These are phyloP conservation scores for Stagonosporopsis chrysanthemi DNA, from an alignment of 2,329 filamentous ascomycete genomes.

Conservation along the genomic window DNA sequence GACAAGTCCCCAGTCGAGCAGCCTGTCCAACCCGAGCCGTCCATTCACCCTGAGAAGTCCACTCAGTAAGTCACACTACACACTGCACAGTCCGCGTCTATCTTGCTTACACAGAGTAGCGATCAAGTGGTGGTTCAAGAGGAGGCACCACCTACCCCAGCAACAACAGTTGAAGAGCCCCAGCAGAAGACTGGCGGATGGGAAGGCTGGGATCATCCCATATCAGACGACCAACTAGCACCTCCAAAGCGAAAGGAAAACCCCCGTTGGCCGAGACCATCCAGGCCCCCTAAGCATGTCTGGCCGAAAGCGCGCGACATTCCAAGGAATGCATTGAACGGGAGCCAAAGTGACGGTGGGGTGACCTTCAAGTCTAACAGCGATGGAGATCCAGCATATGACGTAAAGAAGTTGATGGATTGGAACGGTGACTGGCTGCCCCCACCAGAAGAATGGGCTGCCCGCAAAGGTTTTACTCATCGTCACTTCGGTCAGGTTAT, in stretches of 20 bases:
- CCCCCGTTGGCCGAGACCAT: conserved; percentile 21
- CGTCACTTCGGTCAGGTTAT: conserved; percentile 46
- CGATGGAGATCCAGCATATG: conserved; percentile 43
- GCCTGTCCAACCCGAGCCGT: neutral
- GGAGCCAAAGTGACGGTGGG: conserved; percentile 35
- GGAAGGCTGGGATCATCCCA: conserved; percentile 21
- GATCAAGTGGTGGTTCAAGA: neutral
- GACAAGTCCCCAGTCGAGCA: conserved; percentile 12
- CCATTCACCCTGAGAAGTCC: too few relatives aligned
- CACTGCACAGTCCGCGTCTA: too few relatives aligned
- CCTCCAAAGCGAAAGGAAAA: conserved; percentile 21
- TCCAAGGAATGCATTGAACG: conserved; percentile 23
- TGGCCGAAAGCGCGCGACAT: conserved; percentile 45
- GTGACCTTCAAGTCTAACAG: conserved; percentile 35
- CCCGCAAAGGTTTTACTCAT: conserved; percentile 39
- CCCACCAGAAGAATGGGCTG: conserved; percentile 57
- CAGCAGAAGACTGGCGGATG: neutral
- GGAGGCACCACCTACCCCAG: conserved; percentile 6
- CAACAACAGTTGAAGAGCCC: conserved; percentile 5
- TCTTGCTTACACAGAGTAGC: conserved; percentile 5
- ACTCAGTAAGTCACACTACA: neutral
- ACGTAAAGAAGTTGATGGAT: conserved; percentile 50
- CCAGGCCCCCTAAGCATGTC: conserved; percentile 8
- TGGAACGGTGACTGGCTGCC: conserved; percentile 58
- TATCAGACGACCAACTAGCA: conserved; percentile 1